Conservation (phyloP, 2,329 filamentous ascomycete genomes). For the Xylariales sp. region DNA sequence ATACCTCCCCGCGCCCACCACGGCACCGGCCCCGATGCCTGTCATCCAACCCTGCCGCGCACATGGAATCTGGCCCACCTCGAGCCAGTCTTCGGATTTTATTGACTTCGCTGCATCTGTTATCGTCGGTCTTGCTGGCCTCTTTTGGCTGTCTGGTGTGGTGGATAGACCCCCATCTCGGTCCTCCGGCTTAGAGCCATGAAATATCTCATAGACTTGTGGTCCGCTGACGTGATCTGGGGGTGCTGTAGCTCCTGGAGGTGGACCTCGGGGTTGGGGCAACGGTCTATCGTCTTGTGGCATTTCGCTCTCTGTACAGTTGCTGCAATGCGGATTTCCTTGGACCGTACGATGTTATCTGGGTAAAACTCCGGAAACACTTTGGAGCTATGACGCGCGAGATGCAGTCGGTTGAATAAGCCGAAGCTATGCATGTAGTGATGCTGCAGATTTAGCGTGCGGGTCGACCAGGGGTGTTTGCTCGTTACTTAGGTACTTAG, state of each 20-base stretch:
- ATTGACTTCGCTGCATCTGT: conserved; percentile 63
- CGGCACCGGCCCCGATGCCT: conserved; percentile 77
- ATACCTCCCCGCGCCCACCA: conserved; percentile 67
- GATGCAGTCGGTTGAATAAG: background rate
- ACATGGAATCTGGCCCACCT: conserved; percentile 76
- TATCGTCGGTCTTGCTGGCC: conserved; percentile 36
- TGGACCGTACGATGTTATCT: too few relatives aligned
- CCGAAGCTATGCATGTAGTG: background rate
- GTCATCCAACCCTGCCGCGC: conserved; percentile 76
- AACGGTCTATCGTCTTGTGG: conserved; percentile 24
- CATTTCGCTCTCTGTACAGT: conserved; percentile 23
- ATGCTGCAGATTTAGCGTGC: background rate
- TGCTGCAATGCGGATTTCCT: conserved; percentile 3
- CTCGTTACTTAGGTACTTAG: too few relatives aligned
- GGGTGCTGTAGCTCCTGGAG: conserved; percentile 28
- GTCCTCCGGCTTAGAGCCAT: conserved; percentile 18
- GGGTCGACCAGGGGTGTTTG: too few relatives aligned
- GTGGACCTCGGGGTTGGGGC: conserved; percentile 24
- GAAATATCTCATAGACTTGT: conserved; percentile 36
- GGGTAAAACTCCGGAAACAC: conserved; percentile 1
- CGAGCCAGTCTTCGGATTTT: conserved; percentile 62
- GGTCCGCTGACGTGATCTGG: conserved; percentile 29
- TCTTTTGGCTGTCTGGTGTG: background rate
- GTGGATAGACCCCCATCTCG: conserved; percentile 6
- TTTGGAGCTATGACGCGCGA: conserved; percentile 10